phyloP scores from a whole-genome alignment of 371 early-diverging fungal genomes.

The Mucor plumbeus region DNA sequence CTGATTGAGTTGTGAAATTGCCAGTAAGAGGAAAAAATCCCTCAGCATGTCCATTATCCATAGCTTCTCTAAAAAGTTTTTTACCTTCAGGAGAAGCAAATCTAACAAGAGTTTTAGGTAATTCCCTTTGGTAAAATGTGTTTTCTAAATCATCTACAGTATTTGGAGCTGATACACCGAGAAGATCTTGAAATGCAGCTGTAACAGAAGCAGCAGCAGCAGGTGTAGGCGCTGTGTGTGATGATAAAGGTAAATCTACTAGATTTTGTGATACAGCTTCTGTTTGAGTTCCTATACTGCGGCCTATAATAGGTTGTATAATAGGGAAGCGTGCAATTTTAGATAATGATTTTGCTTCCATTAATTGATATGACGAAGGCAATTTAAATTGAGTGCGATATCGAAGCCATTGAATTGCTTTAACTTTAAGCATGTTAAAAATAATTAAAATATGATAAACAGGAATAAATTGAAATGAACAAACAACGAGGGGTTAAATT shows the following conservation, averaged over 20 bases:
- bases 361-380: conserved; percentile 1
- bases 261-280: not conserved
- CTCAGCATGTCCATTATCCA: conserved; percentile 81
- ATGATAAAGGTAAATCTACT: not conserved
- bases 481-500: not conserved
- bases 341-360: not conserved
- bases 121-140: conserved; percentile 79
- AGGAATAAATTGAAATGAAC: not conserved
- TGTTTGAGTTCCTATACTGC: conserved; percentile 24
- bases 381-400: conserved; percentile 16
- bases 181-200: conserved; percentile 30
- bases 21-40: conserved; percentile 87
- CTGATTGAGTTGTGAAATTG: conserved; percentile 90
- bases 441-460: not conserved
- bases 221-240: not conserved
- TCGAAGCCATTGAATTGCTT: conserved; percentile 13
- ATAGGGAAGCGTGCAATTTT: not conserved
- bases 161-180: conserved; percentile 21
- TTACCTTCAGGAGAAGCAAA: conserved; percentile 85
- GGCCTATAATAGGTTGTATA: not conserved
- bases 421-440: conserved; percentile 12
- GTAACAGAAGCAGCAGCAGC: conserved; percentile 7
- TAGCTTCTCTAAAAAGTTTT: conserved; percentile 75
- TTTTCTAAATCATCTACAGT: conserved; percentile 49
- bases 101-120: conserved; percentile 75